A percentile compares a stretch with the other conserved stretches of the same genome.
Conservation (phyloP, 2,329 filamentous ascomycete species). For the Trichoderma asperellum region DNA sequence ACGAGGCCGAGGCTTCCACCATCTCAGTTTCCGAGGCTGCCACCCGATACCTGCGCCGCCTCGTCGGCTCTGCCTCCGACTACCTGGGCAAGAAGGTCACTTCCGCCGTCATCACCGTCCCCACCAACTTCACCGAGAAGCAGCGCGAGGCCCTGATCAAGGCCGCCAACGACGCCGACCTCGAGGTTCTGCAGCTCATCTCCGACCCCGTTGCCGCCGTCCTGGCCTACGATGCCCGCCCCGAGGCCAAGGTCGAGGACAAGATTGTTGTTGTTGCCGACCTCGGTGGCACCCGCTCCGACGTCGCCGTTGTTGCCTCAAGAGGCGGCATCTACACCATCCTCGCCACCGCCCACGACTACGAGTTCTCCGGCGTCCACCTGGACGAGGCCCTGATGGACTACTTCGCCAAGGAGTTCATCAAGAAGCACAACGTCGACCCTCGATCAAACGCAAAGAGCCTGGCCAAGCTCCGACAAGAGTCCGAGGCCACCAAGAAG, state of each 20-base stretch:
- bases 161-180: constrained; percentile 76
- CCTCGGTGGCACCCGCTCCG: constrained; percentile 88
- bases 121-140: constrained; percentile 87
- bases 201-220: constrained; percentile 87
- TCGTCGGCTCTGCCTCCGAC: constrained; percentile 83
- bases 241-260: constrained; percentile 74
- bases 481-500: constrained; percentile 91
- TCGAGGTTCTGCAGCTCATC: constrained; percentile 93
- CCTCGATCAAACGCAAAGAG: constrained; percentile 79
- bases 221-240: constrained; percentile 87
- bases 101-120: constrained; percentile 91
- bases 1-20: constrained; percentile 62
- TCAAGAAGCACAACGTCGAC: constrained; percentile 93
- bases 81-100: constrained; percentile 93
- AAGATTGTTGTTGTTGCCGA: constrained; percentile 92
- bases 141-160: constrained; percentile 81
- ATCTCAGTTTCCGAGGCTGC: constrained; percentile 80
- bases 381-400: constrained; percentile 92
- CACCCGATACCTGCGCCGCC: constrained; percentile 80
- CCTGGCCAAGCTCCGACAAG: constrained; percentile 88
- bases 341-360: constrained; percentile 91
- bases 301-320: constrained; percentile 87
- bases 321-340: constrained; percentile 96
- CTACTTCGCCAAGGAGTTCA: constrained; percentile 97
- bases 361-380: constrained; percentile 83